Percentiles rank a stretch among this genome's conserved stretches.
phyloP scores from a whole-genome alignment of 805 yeast species.

The Saccharomycopsis microspora region DNA sequence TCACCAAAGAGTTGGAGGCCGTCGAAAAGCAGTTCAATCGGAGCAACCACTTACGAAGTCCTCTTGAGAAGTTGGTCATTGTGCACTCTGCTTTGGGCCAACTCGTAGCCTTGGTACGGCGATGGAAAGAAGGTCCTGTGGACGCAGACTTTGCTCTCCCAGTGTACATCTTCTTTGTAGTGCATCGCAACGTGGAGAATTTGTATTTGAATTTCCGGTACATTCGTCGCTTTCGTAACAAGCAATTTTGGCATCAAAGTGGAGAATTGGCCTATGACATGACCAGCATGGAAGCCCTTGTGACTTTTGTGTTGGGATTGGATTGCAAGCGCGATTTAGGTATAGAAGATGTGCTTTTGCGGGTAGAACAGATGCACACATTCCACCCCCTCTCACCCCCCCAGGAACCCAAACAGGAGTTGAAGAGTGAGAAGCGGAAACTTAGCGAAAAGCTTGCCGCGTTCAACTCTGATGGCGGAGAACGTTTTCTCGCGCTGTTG shows the following conservation, averaged over 20 bases:
- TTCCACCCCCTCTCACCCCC: too few species aligned
- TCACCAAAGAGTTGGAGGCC: constrained; percentile 3
- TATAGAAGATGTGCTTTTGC: constrained; percentile 6
- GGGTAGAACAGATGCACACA: not conserved
- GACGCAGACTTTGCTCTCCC: constrained; percentile 14
- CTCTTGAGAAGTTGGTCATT: constrained; percentile 12
- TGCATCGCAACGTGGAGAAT: constrained; percentile 9
- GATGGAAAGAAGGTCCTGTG: not conserved
- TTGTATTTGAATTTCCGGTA: constrained; percentile 12
- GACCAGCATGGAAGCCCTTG: constrained; percentile 14
- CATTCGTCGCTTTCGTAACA: constrained; percentile 12
- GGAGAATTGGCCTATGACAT: constrained; percentile 11
- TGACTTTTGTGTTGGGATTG: constrained; percentile 8
- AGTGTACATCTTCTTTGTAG: constrained; percentile 7
- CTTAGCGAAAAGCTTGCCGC: constrained; percentile 3
- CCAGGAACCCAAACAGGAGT: not conserved
- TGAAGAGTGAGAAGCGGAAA: constrained; percentile 2
- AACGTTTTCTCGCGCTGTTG: constrained; percentile 1
- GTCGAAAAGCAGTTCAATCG: constrained; percentile 9
- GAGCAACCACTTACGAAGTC: constrained; percentile 4
- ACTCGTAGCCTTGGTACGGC: not conserved
- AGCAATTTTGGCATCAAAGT: constrained; percentile 9
- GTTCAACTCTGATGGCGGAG: constrained; percentile 2
- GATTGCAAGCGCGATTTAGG: constrained; percentile 12
- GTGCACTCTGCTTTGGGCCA: constrained; percentile 4